Evolutionary conservation across 1,139 yeast species (phyloP).

Genomic region (Candida pseudoviswanathii): DNA sequence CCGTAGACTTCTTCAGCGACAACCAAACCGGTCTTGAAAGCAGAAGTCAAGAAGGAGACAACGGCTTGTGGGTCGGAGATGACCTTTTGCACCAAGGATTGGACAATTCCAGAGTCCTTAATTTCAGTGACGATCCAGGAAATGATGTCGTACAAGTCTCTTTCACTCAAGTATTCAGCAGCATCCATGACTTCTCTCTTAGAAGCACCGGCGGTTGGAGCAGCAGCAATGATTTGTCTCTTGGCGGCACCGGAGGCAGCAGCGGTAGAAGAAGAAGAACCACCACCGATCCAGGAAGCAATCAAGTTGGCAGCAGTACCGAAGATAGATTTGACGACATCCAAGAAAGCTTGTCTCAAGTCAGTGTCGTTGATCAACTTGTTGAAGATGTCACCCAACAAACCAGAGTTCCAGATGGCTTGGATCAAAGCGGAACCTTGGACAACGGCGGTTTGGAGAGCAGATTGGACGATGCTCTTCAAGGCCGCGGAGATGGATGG

Average conservation of each 20-base stretch:
- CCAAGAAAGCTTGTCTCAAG: constrained; percentile 39
- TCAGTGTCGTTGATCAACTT: constrained; percentile 35
- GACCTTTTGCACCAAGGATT: constrained; percentile 27
- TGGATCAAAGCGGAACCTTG: constrained; percentile 47
- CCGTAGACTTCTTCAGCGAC: constrained; percentile 36
- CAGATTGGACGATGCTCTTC: constrained; percentile 30
- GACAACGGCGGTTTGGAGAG: constrained; percentile 38
- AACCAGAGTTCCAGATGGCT: constrained; percentile 49
- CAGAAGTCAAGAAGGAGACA: constrained; percentile 35
- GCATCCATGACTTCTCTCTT: constrained; percentile 21
- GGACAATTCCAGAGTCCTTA: constrained; percentile 39
- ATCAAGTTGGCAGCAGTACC: constrained; percentile 35
- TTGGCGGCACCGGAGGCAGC: constrained; percentile 23
- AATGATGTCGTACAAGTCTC: constrained; percentile 38
- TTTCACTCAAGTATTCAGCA: constrained; percentile 34
- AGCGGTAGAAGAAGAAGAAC: constrained; percentile 20
- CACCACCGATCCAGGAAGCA: constrained; percentile 21
- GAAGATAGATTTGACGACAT: constrained; percentile 39
- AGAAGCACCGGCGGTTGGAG: constrained; percentile 19
- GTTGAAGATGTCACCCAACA: constrained; percentile 37
- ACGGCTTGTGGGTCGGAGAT: constrained; percentile 41
- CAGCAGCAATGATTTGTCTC: constrained; percentile 20
- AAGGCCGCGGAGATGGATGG: constrained; percentile 30
- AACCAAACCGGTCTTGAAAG: constrained; percentile 37
- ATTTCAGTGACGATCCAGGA: constrained; percentile 30